These are phyloP conservation scores for Intubia oerlemansii DNA, from an alignment of 2,329 filamentous ascomycete genomes.

Conservation along the genomic window DNA sequence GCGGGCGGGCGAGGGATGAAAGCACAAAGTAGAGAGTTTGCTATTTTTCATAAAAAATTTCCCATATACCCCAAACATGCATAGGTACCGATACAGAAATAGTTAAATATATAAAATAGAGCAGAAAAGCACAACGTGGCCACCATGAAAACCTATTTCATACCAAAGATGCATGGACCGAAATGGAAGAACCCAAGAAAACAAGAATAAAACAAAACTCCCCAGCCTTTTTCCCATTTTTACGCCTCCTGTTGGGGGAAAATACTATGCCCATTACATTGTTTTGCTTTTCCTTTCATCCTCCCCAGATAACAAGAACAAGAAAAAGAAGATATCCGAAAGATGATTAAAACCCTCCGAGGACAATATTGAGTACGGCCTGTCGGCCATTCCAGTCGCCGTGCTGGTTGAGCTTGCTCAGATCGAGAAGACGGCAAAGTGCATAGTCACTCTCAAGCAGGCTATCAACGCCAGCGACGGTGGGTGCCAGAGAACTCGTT, in stretches of 20 bases:
- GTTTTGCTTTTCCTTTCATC: too few relatives aligned
- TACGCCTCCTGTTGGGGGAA: too few relatives aligned
- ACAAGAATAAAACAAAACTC: background rate
- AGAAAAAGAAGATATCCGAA: background rate
- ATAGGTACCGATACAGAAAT: too few relatives aligned
- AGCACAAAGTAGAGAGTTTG: too few relatives aligned
- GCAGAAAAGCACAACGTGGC: too few relatives aligned
- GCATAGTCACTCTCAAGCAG: constrained; percentile 9
- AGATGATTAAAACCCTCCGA: background rate
- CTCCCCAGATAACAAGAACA: background rate
- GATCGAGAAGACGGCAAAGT: constrained; percentile 8
- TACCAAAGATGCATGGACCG: background rate
- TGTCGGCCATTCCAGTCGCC: constrained; percentile 4
- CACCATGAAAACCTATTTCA: too few relatives aligned
- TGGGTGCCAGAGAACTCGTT: background rate
- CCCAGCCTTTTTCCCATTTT: too few relatives aligned
- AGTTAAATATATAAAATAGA: too few relatives aligned
- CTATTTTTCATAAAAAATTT: too few relatives aligned
- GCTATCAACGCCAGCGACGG: background rate
- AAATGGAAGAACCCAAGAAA: background rate
- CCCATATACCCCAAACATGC: too few relatives aligned
- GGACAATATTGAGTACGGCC: constrained; percentile 4
- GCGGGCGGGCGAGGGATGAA: too few relatives aligned
- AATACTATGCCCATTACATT: too few relatives aligned
- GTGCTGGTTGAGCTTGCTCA: constrained; percentile 6